Evolutionary conservation across 139 green algal genomes (phyloP).

Genomic region (Picochlorum sp.): DNA sequence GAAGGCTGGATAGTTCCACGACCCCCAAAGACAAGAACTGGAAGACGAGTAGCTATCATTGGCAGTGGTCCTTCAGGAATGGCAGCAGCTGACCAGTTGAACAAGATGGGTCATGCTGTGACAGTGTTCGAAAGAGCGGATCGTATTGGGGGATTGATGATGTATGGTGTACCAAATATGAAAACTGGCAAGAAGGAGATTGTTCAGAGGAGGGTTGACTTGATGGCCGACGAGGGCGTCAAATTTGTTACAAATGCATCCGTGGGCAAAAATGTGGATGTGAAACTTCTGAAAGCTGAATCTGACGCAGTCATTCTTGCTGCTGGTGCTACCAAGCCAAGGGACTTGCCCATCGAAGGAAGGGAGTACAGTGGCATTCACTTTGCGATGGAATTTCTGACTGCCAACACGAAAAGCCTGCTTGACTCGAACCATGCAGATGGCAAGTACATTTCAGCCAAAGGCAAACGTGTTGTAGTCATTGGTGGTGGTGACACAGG

Average conservation of each 20-base stretch:
- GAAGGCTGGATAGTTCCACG: constrained; percentile 88
- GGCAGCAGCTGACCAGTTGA: constrained; percentile 94
- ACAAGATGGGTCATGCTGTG: constrained; percentile 81
- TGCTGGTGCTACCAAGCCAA: constrained; percentile 80
- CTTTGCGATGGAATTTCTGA: constrained; percentile 97
- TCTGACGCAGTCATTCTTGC: constrained; percentile 83
- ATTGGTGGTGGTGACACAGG: constrained; percentile 95
- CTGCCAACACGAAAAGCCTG: constrained; percentile 85
- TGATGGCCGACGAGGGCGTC: constrained; percentile 87
- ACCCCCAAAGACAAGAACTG: constrained; percentile 70
- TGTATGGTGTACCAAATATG: constrained; percentile 96
- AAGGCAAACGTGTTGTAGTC: constrained; percentile 89
- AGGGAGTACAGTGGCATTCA: constrained; percentile 68
- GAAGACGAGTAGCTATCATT: constrained; percentile 75
- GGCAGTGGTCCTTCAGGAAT: constrained; percentile 84
- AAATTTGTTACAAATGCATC: constrained; percentile 71
- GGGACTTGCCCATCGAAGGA: constrained; percentile 80
- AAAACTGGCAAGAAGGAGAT: constrained; percentile 91
- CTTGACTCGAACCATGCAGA: constrained; percentile 75
- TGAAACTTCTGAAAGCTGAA: constrained; percentile 38
- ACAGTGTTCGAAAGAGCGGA: constrained; percentile 93
- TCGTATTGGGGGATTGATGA: constrained; percentile 92
- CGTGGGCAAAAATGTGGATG: constrained; percentile 57
- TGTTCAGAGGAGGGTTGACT: constrained; percentile 87
- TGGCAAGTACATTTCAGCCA: constrained; percentile 76